Evolutionary conservation across 2,329 filamentous ascomycete species (phyloP).

Genomic region (Tympanopsis confertula): DNA sequence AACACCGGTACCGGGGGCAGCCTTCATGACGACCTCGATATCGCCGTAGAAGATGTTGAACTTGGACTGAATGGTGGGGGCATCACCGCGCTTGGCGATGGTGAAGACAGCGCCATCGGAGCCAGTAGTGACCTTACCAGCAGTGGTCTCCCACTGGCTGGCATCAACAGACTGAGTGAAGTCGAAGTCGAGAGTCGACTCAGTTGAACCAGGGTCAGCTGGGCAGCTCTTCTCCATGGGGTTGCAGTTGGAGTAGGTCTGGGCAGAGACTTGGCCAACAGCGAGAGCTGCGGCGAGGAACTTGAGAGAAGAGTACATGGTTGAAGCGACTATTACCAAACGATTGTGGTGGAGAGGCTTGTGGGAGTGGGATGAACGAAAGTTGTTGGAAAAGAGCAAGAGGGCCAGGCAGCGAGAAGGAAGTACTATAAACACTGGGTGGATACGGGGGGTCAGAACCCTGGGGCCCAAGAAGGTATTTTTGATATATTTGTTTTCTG

Average conservation of each 20-base stretch:
- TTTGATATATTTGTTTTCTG: no score
- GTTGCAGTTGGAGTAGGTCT: constrained; percentile 69
- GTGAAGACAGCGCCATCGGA: constrained; percentile 59
- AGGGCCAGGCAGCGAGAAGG: no score
- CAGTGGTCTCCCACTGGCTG: constrained; percentile 56
- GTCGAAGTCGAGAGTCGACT: constrained; percentile 58
- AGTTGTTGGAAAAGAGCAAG: no score
- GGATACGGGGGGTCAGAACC: no score
- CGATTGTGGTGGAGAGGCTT: no score
- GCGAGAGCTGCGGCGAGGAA: no score
- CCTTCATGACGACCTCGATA: constrained; percentile 68
- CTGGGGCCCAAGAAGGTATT: no score
- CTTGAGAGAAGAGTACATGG: no score
- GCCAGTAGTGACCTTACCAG: constrained; percentile 52
- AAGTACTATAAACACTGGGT: no score
- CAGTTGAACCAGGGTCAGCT: constrained; percentile 43
- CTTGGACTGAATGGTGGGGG: constrained; percentile 66
- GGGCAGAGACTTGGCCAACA: constrained; percentile 54
- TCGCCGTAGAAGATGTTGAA: constrained; percentile 83
- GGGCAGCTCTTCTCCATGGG: constrained; percentile 41
- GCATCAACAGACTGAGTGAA: constrained; percentile 54
- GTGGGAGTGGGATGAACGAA: no score
- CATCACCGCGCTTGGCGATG: constrained; percentile 58
- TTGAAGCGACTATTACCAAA: no score
- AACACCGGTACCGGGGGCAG: constrained; percentile 62